Evolutionary conservation across 2,329 filamentous ascomycete species (phyloP), one percentile per base, ranked within the genome.

Genomic region (Immersiporthe knoxdaviesiana): DNA sequence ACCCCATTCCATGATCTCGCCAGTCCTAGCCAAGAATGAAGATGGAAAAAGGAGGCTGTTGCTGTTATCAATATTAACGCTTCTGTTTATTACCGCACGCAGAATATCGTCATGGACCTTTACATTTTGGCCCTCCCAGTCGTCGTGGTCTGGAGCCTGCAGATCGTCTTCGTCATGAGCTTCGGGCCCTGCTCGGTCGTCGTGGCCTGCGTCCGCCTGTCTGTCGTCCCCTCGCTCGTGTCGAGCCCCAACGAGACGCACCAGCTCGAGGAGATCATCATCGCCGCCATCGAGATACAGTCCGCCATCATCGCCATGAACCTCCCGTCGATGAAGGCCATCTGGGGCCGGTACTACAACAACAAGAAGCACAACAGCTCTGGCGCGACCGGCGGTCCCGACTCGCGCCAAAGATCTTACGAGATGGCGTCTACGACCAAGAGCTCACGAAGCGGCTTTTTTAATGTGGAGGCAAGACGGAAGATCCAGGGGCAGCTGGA

Each of bases 41-140:
- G 35, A 35, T 35, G 35, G n/a, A n/a, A n/a, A n/a, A n/a, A n/a
- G n/a, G n/a, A n/a, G n/a, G 4, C 8, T 35, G 11, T 16, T 30
- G n/a, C 5, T 30, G 2, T 6, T 30, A 27, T 24, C 18, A 18
- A 32, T 21, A 30, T 8, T 3, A 16, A 56, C 16, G 18, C n/a
- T 54, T 3, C n/a, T 35, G 8, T 35, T 35, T 7, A 6, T 16
- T 11, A n/a, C 44, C 8, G 2, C 44, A n/a, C 7, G 2, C 41
- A 70, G 69, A 70, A 68, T 12, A 59, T 70, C 30, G 44, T 58
- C 30, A 66, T 68, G 27, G 69, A 70, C 16, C 47, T 70, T 2
- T 54, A 68, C 11, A 70, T 70, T 5, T 66, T 70, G 30, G 11
- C 63, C 47, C 66, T 70, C 3, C 69, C 69, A n/a, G 68, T 70